phyloP scores from a whole-genome alignment of 2,329 filamentous ascomycete genomes.

The Penicillium sp. region DNA sequence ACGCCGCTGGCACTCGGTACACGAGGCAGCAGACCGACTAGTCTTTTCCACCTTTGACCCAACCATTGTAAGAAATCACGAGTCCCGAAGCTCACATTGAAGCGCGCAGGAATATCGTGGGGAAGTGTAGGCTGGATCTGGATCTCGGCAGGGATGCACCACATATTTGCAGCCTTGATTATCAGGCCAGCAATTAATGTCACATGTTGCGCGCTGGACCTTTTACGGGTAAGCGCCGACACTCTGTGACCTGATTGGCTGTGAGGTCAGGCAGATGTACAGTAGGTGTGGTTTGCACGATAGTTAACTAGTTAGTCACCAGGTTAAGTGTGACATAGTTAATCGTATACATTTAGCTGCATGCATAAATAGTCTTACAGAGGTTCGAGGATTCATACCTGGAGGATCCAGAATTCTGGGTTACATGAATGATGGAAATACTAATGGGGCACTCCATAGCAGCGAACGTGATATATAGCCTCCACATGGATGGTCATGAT shows the following conservation, averaged over 20 bases:
- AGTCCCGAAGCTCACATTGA: neutral
- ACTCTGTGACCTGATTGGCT: neutral
- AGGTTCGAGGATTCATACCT: neutral
- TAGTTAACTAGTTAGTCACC: neutral
- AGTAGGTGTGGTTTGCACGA: neutral
- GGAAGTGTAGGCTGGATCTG: neutral
- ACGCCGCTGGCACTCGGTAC: conserved; percentile 57
- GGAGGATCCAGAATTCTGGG: neutral
- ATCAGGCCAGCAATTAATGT: neutral
- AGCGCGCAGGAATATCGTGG: neutral
- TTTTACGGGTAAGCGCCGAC: neutral
- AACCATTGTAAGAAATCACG: conserved; percentile 12
- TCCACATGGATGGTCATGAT: no score
- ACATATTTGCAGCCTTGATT: neutral
- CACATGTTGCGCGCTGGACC: neutral
- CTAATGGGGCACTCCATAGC: neutral
- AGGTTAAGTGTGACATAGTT: neutral
- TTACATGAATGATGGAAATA: neutral
- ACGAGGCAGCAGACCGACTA: conserved; percentile 39
- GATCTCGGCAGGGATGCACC: neutral
- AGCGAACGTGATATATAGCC: no score
- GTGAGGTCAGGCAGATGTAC: neutral
- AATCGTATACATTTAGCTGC: neutral
- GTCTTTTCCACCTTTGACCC: conserved; percentile 20
- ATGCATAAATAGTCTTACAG: neutral